These are phyloP conservation scores for Coniella lustricola DNA, from an alignment of 2,329 filamentous ascomycete species.

Conservation along the genomic window DNA sequence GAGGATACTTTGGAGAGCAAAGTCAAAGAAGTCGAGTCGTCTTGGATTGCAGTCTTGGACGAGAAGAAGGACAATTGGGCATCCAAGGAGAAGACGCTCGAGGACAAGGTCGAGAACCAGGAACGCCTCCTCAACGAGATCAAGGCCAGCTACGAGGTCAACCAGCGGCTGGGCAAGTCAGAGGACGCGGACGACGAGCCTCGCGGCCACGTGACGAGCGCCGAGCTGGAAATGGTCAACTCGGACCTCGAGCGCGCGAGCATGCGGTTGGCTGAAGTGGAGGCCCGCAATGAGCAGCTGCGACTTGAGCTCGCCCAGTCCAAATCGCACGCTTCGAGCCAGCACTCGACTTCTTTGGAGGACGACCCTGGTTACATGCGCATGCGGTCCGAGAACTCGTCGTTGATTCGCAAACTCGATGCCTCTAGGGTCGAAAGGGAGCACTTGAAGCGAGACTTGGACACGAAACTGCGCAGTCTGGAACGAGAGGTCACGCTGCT, in stretches of 20 bases:
- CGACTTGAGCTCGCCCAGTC: slow-evolving; percentile 84
- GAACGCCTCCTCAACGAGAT: slow-evolving; percentile 88
- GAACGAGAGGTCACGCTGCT: slow-evolving; percentile 72
- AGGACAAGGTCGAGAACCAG: slow-evolving; percentile 92
- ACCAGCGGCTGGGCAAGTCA: slow-evolving; percentile 73
- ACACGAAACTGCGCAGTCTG: slow-evolving; percentile 66
- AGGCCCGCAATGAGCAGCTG: slow-evolving; percentile 90
- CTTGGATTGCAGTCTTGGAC: slow-evolving; percentile 81
- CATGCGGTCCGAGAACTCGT: slow-evolving; percentile 87
- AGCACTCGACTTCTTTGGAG: slow-evolving; percentile 59
- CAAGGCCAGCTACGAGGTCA: slow-evolving; percentile 95
- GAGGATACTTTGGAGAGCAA: slow-evolving; percentile 71
- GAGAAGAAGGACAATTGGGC: slow-evolving; percentile 98
- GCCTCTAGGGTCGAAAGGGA: slow-evolving; percentile 78
- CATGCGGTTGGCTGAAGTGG: slow-evolving; percentile 77
- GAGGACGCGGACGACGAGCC: slow-evolving; percentile 44
- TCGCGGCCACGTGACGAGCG: slow-evolving; percentile 65
- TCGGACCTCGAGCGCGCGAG: slow-evolving; percentile 89
- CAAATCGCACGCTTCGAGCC: slow-evolving; percentile 62
- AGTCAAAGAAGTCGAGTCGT: slow-evolving; percentile 82
- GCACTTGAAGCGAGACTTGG: slow-evolving; percentile 66
- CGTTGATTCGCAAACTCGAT: slow-evolving; percentile 82
- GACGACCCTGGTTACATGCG: slow-evolving; percentile 87
- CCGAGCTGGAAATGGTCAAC: slow-evolving; percentile 88
- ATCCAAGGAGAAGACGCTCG: slow-evolving; percentile 77